A percentile compares a stretch with the other conserved stretches of the same genome.
These are phyloP conservation scores for Moelleriella libera DNA, from an alignment of 2,329 filamentous ascomycete genomes.

Conservation along the genomic window DNA sequence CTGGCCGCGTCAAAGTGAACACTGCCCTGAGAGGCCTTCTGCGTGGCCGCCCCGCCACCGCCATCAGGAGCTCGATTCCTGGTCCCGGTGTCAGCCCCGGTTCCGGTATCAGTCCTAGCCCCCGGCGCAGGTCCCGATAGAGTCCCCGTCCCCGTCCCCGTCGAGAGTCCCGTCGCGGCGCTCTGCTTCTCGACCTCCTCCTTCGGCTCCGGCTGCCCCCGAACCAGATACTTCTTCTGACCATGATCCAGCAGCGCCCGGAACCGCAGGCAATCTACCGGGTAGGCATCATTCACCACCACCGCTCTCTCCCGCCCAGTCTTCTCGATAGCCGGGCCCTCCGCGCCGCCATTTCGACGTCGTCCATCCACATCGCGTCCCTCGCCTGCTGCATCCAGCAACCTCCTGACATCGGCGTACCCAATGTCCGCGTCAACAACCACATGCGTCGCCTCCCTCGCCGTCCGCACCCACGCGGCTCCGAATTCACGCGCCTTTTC, in stretches of 20 bases:
- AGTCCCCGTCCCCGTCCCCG: neutral
- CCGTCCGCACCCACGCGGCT: slow-evolving; percentile 51
- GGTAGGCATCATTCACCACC: slow-evolving; percentile 56
- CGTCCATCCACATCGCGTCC: neutral
- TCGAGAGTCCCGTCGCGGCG: neutral
- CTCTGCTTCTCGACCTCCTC: neutral
- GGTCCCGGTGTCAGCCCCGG: too few relatives aligned
- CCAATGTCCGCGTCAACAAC: slow-evolving; percentile 58
- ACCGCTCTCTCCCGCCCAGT: slow-evolving; percentile 12
- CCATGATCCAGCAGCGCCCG: slow-evolving; percentile 41
- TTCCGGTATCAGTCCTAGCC: too few relatives aligned
- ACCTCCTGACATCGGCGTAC: slow-evolving; percentile 49
- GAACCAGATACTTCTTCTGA: slow-evolving; percentile 44
- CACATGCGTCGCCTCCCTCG: slow-evolving; percentile 56
- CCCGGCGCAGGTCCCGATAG: too few relatives aligned
- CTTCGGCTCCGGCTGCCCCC: slow-evolving; percentile 25
- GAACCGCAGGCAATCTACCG: slow-evolving; percentile 52
- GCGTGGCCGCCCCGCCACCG: too few relatives aligned
- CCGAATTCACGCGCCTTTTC: slow-evolving; percentile 62
- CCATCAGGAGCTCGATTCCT: too few relatives aligned
- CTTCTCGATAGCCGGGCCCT: too few relatives aligned
- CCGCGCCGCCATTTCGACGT: too few relatives aligned
- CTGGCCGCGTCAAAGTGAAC: too few relatives aligned
- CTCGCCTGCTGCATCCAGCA: slow-evolving; percentile 8
- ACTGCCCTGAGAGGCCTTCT: too few relatives aligned